phyloP scores from a whole-genome alignment of 129 eudicot genomes.

The Chrysanthemum seticuspe region DNA sequence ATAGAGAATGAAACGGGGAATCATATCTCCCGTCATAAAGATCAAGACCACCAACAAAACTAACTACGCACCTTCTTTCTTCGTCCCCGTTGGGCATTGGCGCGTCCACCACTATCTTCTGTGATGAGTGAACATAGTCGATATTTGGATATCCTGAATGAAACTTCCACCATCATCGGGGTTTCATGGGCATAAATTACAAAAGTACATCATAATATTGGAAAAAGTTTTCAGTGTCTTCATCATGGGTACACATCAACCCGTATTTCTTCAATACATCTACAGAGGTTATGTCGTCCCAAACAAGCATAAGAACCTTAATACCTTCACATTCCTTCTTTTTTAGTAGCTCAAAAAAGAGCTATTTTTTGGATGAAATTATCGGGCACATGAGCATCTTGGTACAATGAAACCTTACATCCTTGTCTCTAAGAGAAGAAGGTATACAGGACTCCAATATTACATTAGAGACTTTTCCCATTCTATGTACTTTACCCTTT shows the following conservation, averaged over 20 bases:
- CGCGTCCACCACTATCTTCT: constrained; percentile 68
- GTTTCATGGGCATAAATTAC: constrained; percentile 69
- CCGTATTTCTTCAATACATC: constrained; percentile 69
- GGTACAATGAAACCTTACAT: constrained; percentile 61
- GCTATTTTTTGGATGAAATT: too few relatives aligned
- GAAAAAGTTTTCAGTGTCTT: constrained; percentile 63
- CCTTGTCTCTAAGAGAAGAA: constrained; percentile 60
- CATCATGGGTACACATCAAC: constrained; percentile 83
- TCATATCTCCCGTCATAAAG: too few relatives aligned
- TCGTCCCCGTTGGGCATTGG: constrained; percentile 55
- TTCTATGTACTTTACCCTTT: too few relatives aligned
- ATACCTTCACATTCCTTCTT: constrained; percentile 78
- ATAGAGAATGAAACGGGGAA: too few relatives aligned
- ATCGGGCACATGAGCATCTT: constrained; percentile 79
- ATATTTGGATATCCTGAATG: constrained; percentile 62
- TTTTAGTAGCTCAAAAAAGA: constrained; percentile 72
- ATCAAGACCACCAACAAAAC: too few relatives aligned
- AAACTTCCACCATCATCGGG: constrained; percentile 83
- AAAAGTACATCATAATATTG: constrained; percentile 55
- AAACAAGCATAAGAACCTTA: constrained; percentile 64
- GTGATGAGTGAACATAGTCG: too few relatives aligned
- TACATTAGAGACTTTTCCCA: too few relatives aligned
- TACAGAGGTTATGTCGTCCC: constrained; percentile 72
- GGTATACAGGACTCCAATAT: constrained; percentile 80
- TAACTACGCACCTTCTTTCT: constrained; percentile 52